phyloP scores from a whole-genome alignment of 768 basidiomycete species.

The Xerocomellus amylosporus region DNA sequence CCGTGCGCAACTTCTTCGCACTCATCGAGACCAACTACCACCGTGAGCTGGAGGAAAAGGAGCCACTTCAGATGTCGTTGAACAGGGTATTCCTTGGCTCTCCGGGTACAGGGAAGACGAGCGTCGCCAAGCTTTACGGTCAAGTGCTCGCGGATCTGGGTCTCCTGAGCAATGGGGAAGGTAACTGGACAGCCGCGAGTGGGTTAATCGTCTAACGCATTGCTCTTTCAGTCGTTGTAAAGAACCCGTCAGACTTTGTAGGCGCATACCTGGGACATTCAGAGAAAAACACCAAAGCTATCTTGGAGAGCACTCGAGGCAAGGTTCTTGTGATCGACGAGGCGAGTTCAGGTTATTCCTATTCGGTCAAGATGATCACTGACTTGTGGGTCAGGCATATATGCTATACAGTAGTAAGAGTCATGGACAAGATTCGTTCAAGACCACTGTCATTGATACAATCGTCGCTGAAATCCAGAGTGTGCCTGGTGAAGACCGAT shows the following conservation, averaged over 20 bases:
- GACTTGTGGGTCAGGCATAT: slow-evolving; percentile 8
- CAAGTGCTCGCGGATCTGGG: slow-evolving; percentile 58
- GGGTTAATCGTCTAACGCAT: background rate
- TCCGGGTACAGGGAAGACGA: slow-evolving; percentile 72
- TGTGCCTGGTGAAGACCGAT: slow-evolving; percentile 65
- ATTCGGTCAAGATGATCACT: background rate
- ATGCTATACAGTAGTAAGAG: slow-evolving; percentile 54
- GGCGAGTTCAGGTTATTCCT: slow-evolving; percentile 34
- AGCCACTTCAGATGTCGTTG: slow-evolving; percentile 52
- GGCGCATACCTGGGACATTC: slow-evolving; percentile 58
- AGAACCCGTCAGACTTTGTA: slow-evolving; percentile 70
- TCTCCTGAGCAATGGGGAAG: slow-evolving; percentile 72
- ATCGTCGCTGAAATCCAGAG: slow-evolving; percentile 74
- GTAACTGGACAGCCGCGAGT: slow-evolving; percentile 27
- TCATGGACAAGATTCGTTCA: slow-evolving; percentile 45
- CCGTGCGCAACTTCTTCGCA: slow-evolving; percentile 46
- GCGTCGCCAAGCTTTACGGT: slow-evolving; percentile 66
- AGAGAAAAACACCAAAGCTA: slow-evolving; percentile 62
- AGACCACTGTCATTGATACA: slow-evolving; percentile 70
- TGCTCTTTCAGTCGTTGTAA: slow-evolving; percentile 49
- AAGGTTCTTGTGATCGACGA: slow-evolving; percentile 74
- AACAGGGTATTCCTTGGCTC: slow-evolving; percentile 67
- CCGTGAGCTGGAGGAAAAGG: slow-evolving; percentile 56
- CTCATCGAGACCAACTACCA: slow-evolving; percentile 53
- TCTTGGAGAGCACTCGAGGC: slow-evolving; percentile 54